Evolutionary conservation across 177 flowering plant species (phyloP).

Genomic region (Tripterygium wilfordii): DNA sequence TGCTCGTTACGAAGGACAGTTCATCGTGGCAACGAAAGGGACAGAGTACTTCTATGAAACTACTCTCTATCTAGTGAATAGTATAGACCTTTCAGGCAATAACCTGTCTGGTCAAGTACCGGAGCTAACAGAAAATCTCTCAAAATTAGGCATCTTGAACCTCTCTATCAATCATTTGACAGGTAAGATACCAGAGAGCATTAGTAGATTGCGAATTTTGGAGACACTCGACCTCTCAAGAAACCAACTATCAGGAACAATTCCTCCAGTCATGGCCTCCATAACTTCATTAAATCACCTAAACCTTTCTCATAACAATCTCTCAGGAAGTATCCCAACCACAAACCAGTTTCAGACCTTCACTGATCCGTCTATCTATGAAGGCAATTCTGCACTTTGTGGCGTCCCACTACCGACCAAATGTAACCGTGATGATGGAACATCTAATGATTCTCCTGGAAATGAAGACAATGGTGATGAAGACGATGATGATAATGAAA

Average conservation of each 20-base stretch:
- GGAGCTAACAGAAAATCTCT: neutral
- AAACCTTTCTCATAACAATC: slow-evolving; percentile 9
- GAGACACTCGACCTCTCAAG: slow-evolving; percentile 10
- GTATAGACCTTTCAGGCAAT: slow-evolving; percentile 7
- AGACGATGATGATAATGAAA: neutral
- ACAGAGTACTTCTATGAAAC: neutral
- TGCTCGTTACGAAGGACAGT: neutral
- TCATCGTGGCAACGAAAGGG: slow-evolving; percentile 3
- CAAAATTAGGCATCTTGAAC: slow-evolving; percentile 3
- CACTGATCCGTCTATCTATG: slow-evolving; percentile 6
- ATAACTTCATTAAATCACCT: slow-evolving; percentile 3
- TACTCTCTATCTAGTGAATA: slow-evolving; percentile 10
- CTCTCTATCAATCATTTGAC: slow-evolving; percentile 10
- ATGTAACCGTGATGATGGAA: neutral
- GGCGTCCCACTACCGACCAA: neutral
- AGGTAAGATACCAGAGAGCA: slow-evolving; percentile 6
- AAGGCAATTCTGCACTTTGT: slow-evolving; percentile 9
- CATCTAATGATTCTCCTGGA: neutral
- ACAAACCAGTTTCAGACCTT: slow-evolving; percentile 11
- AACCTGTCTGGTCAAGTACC: slow-evolving; percentile 3
- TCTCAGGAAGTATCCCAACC: slow-evolving; percentile 11
- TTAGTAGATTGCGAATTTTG: neutral
- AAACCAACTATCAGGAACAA: slow-evolving; percentile 8
- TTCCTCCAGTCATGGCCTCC: slow-evolving; percentile 4
- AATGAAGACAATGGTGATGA: neutral